These are phyloP conservation scores for Gossypium schwendimanii DNA, from an alignment of 441 rosid genomes.

Conservation along the genomic window DNA sequence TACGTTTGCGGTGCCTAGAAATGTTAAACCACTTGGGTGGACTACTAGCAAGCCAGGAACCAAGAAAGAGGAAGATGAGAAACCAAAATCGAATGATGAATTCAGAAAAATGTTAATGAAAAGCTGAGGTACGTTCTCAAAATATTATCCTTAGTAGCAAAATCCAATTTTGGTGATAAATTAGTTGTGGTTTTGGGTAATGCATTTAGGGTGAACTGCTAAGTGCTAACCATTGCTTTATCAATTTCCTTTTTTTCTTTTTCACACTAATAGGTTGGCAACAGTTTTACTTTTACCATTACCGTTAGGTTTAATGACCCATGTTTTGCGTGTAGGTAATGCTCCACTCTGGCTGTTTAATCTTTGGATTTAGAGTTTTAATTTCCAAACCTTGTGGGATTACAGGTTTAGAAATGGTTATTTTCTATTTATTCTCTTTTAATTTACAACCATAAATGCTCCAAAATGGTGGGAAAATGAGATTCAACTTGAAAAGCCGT, in stretches of 20 bases:
- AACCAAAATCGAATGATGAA: constrained; percentile 82
- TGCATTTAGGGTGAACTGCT: background rate
- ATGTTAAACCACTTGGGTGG: constrained; percentile 63
- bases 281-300: background rate
- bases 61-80: constrained; percentile 46
- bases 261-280: too few species aligned
- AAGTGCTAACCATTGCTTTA: background rate
- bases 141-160: background rate
- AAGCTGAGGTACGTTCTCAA: constrained; percentile 21
- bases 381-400: background rate
- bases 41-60: constrained; percentile 30
- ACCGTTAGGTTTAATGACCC: background rate
- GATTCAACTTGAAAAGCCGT: background rate
- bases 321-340: background rate
- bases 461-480: background rate
- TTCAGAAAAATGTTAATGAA: constrained; percentile 81
- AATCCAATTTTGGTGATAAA: background rate
- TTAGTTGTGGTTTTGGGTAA: background rate
- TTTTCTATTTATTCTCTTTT: background rate
- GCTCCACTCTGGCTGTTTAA: background rate
- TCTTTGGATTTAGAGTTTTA: background rate
- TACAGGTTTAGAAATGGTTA: too few species aligned
- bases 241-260: too few species aligned
- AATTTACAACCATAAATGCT: background rate
- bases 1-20: constrained; percentile 74